Evolutionary conservation across 164 flowering plant species (phyloP).

Genomic region (Liriodendron chinense): DNA sequence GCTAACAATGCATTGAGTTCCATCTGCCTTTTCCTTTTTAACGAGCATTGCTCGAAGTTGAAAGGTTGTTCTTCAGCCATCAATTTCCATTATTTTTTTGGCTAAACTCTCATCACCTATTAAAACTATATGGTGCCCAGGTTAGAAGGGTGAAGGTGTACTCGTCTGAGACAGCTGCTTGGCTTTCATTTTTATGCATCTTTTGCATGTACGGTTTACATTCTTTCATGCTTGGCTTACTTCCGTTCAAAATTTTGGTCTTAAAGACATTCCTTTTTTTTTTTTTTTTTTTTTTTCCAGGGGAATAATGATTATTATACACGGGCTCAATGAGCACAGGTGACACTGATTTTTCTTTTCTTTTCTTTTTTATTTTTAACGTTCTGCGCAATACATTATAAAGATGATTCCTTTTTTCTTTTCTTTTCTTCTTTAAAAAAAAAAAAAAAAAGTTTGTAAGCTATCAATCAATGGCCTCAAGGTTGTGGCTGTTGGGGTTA

Average conservation of each 20-base stretch:
- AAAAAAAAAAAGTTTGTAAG: too few species aligned
- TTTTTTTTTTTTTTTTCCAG: constrained; percentile 40
- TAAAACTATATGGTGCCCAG: not conserved
- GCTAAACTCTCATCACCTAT: not conserved
- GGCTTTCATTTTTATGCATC: not conserved
- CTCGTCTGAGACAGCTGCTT: not conserved
- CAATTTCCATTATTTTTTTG: too few species aligned
- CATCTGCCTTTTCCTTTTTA: not conserved
- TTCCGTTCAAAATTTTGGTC: not conserved
- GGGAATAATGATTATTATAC: constrained; percentile 83
- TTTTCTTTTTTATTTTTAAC: not conserved
- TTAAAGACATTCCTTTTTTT: constrained; percentile 12
- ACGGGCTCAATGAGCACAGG: constrained; percentile 99
- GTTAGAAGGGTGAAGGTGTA: not conserved
- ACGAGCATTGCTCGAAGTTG: not conserved
- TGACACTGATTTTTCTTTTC: constrained; percentile 18
- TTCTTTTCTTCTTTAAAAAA: too few species aligned
- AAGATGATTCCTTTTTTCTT: too few species aligned
- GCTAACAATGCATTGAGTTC: not conserved
- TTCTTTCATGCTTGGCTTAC: not conserved
- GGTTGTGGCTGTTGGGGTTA: not conserved
- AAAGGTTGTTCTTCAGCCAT: not conserved
- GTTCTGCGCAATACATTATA: not conserved
- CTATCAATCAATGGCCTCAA: too few species aligned
- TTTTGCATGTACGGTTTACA: not conserved